phyloP scores from a whole-genome alignment of 179 eudicot species.

The Drosera spatulata region DNA sequence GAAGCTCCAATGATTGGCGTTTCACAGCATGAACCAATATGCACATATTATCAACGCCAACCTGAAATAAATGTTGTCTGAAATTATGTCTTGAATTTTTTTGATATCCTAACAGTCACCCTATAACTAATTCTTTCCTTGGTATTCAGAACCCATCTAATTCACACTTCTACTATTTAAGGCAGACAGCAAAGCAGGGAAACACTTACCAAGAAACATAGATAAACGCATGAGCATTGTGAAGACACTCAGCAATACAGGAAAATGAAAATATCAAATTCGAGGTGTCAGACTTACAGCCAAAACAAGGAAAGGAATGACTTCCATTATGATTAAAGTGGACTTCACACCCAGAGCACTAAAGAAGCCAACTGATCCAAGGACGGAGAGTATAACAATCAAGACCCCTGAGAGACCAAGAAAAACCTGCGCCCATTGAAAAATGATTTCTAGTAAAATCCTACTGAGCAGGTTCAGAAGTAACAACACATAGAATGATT shows the following conservation, averaged over 20 bases:
- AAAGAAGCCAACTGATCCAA: constrained; percentile 96
- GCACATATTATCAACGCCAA: constrained; percentile 99
- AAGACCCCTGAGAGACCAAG: constrained; percentile 93
- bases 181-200: too few relatives aligned
- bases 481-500: too few relatives aligned
- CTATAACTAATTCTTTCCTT: too few relatives aligned
- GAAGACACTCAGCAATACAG: not conserved
- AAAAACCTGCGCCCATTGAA: constrained; percentile 40
- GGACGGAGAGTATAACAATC: constrained; percentile 88
- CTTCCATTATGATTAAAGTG: constrained; percentile 98
- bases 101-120: too few relatives aligned
- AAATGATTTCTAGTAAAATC: not conserved
- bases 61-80: constrained; percentile 27
- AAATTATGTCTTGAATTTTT: not conserved
- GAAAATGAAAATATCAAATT: not conserved
- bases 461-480: not conserved
- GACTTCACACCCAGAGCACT: constrained; percentile 95
- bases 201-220: too few relatives aligned
- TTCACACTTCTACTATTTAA: not conserved
- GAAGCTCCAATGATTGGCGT: constrained; percentile 66
- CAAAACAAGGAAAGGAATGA: constrained; percentile 96
- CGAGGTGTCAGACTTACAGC: constrained; percentile 51
- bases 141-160: not conserved
- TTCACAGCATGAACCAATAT: constrained; percentile 92
- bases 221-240: not conserved